These are phyloP conservation scores for Paxillus rubicundulus DNA, from an alignment of 768 basidiomycete genomes.

Conservation along the genomic window DNA sequence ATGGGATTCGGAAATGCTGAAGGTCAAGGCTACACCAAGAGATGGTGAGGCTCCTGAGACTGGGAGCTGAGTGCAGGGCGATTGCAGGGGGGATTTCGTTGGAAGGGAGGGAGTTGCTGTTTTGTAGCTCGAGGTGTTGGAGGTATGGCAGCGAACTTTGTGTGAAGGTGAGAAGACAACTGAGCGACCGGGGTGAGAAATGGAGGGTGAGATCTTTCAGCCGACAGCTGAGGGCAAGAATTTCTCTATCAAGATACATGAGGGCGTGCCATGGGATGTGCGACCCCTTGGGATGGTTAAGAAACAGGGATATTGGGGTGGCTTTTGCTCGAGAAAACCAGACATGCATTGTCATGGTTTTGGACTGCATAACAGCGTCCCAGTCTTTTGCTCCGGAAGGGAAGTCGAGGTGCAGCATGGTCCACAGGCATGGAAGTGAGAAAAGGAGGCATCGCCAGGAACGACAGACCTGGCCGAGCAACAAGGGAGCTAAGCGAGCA, in stretches of 20 bases:
- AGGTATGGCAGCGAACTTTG: conserved; percentile 23
- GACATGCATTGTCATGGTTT: conserved; percentile 24
- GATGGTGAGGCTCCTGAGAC: conserved; percentile 25
- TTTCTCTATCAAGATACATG: conserved; percentile 29
- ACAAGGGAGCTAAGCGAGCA: conserved; percentile 18
- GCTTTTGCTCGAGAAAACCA: conserved; percentile 31
- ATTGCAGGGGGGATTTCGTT: conserved; percentile 26
- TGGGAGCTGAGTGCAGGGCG: conserved; percentile 24
- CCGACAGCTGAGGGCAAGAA: conserved; percentile 23
- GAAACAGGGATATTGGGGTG: conserved; percentile 25
- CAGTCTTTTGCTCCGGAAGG: conserved; percentile 19
- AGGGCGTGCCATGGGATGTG: conserved; percentile 26
- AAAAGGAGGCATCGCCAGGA: conserved; percentile 31
- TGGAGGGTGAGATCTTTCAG: conserved; percentile 18
- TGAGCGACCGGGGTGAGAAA: conserved; percentile 25
- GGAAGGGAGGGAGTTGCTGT: conserved; percentile 21
- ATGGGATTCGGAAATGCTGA: conserved; percentile 23
- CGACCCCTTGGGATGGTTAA: conserved; percentile 23
- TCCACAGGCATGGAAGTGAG: conserved; percentile 28
- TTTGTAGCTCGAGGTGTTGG: conserved; percentile 26
- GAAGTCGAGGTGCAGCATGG: conserved; percentile 21
- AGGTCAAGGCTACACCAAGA: conserved; percentile 31
- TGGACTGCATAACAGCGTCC: conserved; percentile 27
- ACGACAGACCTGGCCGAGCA: conserved; percentile 31
- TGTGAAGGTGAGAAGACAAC: conserved; percentile 27